Evolutionary conservation across 2,329 filamentous ascomycete species (phyloP).

Genomic region (Sphaerulina vaccinii): DNA sequence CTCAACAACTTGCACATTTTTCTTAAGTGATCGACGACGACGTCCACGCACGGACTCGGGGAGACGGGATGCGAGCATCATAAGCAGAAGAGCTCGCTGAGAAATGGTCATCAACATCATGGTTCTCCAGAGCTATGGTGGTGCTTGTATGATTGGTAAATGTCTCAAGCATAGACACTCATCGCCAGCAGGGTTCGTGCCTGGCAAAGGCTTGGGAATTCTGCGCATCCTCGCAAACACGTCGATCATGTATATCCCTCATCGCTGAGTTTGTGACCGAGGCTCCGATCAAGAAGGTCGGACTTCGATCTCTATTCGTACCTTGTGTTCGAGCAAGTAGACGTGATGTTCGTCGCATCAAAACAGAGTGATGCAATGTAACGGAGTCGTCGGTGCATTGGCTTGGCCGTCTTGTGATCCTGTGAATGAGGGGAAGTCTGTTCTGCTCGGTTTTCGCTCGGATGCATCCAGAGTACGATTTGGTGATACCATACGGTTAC

Average conservation of each 20-base stretch:
- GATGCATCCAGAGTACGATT: no score
- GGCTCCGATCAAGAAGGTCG: background rate
- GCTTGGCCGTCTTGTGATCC: background rate
- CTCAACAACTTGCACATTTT: no score
- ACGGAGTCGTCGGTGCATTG: background rate
- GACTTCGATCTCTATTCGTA: background rate
- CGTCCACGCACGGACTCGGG: background rate
- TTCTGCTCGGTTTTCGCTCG: no score
- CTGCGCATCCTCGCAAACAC: no score
- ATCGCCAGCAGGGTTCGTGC: background rate
- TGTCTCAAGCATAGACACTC: background rate
- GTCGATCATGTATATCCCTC: no score
- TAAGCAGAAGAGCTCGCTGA: no score
- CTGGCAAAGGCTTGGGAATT: background rate
- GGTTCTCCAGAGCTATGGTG: conserved; percentile 6
- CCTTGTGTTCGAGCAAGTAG: no score
- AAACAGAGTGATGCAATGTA: background rate
- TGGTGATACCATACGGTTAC: background rate
- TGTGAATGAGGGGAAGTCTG: background rate
- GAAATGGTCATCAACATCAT: background rate
- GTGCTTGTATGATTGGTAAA: background rate
- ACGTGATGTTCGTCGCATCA: no score
- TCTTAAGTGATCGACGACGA: no score
- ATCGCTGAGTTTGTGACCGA: no score
- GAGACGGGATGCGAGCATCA: background rate